Evolutionary conservation across 1,139 yeast species (phyloP).

Genomic region (Lodderomyces metapsilosis): DNA sequence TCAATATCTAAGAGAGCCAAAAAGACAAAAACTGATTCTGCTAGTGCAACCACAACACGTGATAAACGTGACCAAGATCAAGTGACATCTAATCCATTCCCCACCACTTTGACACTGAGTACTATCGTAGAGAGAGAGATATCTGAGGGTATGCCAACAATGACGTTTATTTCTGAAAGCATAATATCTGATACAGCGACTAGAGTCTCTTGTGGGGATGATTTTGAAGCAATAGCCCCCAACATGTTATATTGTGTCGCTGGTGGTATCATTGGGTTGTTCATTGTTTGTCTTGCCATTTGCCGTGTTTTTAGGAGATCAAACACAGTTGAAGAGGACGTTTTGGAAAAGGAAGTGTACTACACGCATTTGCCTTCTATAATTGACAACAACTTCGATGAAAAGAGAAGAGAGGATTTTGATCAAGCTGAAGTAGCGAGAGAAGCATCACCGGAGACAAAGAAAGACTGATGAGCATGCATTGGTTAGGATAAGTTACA

Average conservation of each 20-base stretch:
- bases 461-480: background rate
- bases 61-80: background rate
- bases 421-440: background rate
- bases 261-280: background rate
- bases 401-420: background rate
- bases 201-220: background rate
- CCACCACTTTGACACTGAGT: background rate
- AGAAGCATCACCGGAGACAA: background rate
- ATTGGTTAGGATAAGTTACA: background rate
- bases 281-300: background rate
- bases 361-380: background rate
- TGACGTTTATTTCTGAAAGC: background rate
- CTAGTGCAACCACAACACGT: background rate
- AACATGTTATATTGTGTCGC: background rate
- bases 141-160: background rate
- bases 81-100: background rate
- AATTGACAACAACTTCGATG: background rate
- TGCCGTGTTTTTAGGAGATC: background rate
- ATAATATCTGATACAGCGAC: too few species aligned
- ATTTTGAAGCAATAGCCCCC: background rate
- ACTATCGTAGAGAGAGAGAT: background rate
- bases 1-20: background rate
- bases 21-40: background rate
- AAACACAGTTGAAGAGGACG: background rate
- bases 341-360: background rate